Percentiles rank a stretch among this genome's conserved stretches.
phyloP scores from a whole-genome alignment of 495 filamentous ascomycete species.

The Podospora pseudocomata region DNA sequence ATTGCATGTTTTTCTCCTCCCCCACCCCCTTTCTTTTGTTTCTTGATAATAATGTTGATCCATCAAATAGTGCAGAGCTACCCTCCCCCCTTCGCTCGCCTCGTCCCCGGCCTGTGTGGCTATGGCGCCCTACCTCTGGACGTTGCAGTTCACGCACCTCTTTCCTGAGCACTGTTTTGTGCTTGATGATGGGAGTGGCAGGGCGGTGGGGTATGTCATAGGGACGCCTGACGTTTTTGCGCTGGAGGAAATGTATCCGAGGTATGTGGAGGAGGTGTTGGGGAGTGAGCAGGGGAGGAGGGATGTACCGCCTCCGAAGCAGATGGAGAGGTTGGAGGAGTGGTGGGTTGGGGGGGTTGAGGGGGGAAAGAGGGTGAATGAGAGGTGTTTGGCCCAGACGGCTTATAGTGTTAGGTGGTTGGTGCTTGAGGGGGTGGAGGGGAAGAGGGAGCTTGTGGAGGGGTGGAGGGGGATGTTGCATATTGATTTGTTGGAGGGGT shows the following conservation, averaged over 20 bases:
- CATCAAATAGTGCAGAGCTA: conserved; percentile 36
- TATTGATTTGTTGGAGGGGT: conserved; percentile 38
- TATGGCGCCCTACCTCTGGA: conserved; percentile 44
- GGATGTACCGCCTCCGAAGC: conserved; percentile 24
- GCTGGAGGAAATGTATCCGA: conserved; percentile 28
- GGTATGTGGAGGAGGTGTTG: conserved; percentile 34
- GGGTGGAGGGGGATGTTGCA: conserved; percentile 40
- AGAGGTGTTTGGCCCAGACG: conserved; percentile 30
- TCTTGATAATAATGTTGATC: background rate
- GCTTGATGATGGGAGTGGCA: conserved; percentile 39
- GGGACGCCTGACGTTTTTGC: conserved; percentile 36
- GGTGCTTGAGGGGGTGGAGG: conserved; percentile 30
- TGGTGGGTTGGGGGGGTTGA: conserved; percentile 13
- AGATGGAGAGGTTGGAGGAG: conserved; percentile 23
- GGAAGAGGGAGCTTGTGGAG: conserved; percentile 30
- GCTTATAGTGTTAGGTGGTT: conserved; percentile 37
- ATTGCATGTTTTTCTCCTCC: conserved; percentile 29
- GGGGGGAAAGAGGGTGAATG: background rate
- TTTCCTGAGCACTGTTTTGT: conserved; percentile 37
- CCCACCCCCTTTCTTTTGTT: background rate
- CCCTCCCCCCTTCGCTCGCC: conserved; percentile 36
- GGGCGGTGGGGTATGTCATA: conserved; percentile 41
- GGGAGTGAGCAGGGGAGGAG: conserved; percentile 13
- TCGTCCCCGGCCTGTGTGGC: conserved; percentile 22
- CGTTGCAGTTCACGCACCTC: conserved; percentile 42